Evolutionary conservation across 1,284 basidiomycete species (phyloP), one percentile per base, ranked within the genome.

Genomic region (Leccinum ambiguum): DNA sequence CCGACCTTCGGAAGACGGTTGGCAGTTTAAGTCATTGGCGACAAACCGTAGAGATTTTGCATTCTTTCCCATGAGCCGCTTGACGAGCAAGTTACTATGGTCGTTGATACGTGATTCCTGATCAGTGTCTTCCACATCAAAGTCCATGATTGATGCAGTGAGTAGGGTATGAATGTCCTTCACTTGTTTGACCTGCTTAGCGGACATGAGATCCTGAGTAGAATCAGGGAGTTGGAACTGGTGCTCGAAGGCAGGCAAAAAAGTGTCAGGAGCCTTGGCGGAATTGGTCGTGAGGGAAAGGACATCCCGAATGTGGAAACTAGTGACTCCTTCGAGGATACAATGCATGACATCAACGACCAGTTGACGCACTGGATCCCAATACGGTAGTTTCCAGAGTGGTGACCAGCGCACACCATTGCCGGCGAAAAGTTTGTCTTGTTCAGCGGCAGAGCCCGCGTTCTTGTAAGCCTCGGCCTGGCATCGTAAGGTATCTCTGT

Each of bases 121-220:
- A 4, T n/a, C 14, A 33, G 13, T 26, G 9, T 26, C 58, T 18
- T 58, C 63, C 10, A 26, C 14, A 43, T 65, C 2, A 8, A 60
- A 36, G 18, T 61, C 36, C 11, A 33, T 21, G 11, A 43, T 14
- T 30, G 30, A 58, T n/a, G 61, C 53, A 21, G 23, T 58, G n/a
- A 62, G 53, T 21, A 62, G 61, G 3, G 8, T 14, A 30, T 66
- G 63, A 10, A 66, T 65, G 11, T n/a, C 10, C n/a, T 53, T 66
- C 10, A 59, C 54, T 21, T 66, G 36, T 39, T 39, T 39, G 36
- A 39, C 36, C 36, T 39, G 11, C 11, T 39, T 11, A 39, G 36
- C 36, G 11, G 36, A 39, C 36, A 39, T 39, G 65, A 62, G 10
- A 33, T 48, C 11, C 26, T 9, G 39, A 26, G 2, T 45, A 43